These are phyloP conservation scores for Diaporthe eres DNA, from an alignment of 2,329 filamentous ascomycete species.

Conservation along the genomic window DNA sequence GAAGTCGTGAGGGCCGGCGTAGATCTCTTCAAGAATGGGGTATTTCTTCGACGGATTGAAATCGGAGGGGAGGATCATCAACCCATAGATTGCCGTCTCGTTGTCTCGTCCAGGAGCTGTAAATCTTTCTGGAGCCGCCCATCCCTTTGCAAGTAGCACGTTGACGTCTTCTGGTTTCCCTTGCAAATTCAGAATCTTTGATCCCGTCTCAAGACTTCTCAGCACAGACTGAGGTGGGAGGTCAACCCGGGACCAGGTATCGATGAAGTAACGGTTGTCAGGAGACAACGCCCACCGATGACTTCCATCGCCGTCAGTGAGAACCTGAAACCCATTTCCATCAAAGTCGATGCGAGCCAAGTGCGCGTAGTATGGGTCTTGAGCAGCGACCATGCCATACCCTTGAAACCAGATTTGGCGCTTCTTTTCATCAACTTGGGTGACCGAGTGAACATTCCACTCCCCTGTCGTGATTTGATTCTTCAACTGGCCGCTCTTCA, in stretches of 20 bases:
- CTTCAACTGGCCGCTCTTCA: background rate
- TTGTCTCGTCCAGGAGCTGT: background rate
- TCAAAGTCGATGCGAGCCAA: background rate
- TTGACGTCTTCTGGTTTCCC: background rate
- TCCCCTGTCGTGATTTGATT: background rate
- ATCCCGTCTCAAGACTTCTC: background rate
- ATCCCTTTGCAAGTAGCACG: background rate
- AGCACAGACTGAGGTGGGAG: background rate
- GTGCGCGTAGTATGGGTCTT: conserved; percentile 4
- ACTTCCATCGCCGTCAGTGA: background rate
- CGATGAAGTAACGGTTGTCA: background rate
- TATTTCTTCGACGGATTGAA: background rate
- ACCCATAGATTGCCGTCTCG: background rate
- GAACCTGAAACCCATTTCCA: background rate
- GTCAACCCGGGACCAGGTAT: background rate
- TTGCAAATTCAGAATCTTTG: background rate
- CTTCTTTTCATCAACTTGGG: background rate
- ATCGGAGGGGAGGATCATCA: background rate
- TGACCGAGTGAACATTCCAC: background rate
- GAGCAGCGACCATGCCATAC: background rate
- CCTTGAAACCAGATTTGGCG: background rate
- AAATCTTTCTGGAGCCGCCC: background rate
- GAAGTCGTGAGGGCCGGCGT: background rate
- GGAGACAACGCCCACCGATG: background rate
- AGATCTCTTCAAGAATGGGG: background rate